Conservation (phyloP, 2,329 filamentous ascomycete genomes). For the Alternaria burnsii region DNA sequence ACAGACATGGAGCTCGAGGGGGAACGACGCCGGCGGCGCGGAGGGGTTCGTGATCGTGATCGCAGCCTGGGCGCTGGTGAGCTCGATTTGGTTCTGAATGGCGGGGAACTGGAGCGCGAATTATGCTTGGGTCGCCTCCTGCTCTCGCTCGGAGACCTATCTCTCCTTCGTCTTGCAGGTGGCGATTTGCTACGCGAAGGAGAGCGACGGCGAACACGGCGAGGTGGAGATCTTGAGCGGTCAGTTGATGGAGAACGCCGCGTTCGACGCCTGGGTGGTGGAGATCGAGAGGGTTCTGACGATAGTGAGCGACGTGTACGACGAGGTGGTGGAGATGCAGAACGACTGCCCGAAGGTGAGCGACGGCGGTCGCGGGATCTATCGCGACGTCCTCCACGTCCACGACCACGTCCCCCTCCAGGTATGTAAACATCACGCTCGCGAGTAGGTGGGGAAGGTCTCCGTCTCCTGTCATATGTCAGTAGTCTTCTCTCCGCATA, state of each 20-base stretch:
- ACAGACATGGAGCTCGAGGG: constrained; percentile 50
- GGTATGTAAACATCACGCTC: constrained; percentile 68
- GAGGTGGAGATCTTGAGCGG: constrained; percentile 42
- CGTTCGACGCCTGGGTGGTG: constrained; percentile 37
- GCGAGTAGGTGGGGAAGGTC: constrained; percentile 58
- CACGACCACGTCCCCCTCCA: constrained; percentile 49
- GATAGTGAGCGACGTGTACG: constrained; percentile 22
- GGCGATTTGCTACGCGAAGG: constrained; percentile 29
- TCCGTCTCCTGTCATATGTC: constrained; percentile 53
- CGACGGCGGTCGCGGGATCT: constrained; percentile 45
- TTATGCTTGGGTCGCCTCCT: constrained; percentile 48
- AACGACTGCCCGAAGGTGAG: constrained; percentile 39
- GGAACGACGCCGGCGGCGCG: constrained; percentile 50
- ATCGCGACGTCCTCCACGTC: constrained; percentile 49
- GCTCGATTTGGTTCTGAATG: constrained; percentile 56
- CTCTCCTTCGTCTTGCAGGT: constrained; percentile 28
- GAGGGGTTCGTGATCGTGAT: constrained; percentile 44
- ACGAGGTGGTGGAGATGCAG: constrained; percentile 21
- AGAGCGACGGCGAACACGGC: constrained; percentile 26
- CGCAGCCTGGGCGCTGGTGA: constrained; percentile 62
- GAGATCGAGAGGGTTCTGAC: constrained; percentile 34
- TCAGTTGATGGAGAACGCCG: constrained; percentile 41
- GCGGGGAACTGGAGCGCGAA: constrained; percentile 59
- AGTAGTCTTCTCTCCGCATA: constrained; percentile 12
- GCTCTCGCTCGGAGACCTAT: constrained; percentile 45